These are phyloP conservation scores for Viola odorata DNA, from an alignment of 345 rosid genomes.

Conservation along the genomic window DNA sequence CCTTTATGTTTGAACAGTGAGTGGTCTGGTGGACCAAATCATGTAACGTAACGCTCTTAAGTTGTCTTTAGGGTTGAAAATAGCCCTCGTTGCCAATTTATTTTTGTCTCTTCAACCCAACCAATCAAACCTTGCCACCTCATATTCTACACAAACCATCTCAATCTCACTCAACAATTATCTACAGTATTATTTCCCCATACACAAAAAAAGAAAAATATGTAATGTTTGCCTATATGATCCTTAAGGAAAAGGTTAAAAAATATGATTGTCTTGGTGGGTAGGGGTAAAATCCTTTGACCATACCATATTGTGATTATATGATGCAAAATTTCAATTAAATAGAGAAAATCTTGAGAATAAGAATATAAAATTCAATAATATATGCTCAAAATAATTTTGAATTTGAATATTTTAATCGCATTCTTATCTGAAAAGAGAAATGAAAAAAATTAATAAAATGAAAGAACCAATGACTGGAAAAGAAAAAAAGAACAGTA, in stretches of 20 bases:
- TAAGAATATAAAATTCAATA: too few relatives aligned
- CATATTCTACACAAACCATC: conserved; percentile 6
- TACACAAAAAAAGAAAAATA: neutral
- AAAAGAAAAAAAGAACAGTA: too few relatives aligned
- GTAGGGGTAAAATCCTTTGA: too few relatives aligned
- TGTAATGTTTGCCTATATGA: neutral
- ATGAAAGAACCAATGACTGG: neutral
- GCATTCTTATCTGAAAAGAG: too few relatives aligned
- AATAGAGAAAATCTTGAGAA: too few relatives aligned
- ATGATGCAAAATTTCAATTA: too few relatives aligned
- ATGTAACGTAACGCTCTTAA: neutral
- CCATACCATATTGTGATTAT: too few relatives aligned
- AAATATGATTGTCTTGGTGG: too few relatives aligned
- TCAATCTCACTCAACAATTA: neutral
- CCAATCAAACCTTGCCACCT: conserved; percentile 31
- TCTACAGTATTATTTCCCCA: neutral
- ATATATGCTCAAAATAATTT: too few relatives aligned
- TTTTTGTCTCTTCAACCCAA: conserved; percentile 18
- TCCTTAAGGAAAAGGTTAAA: neutral
- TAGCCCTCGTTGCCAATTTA: conserved; percentile 15
- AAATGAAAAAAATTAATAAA: too few relatives aligned
- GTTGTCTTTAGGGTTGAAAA: conserved; percentile 4
- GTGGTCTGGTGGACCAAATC: neutral
- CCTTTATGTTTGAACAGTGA: neutral
- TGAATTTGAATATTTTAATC: too few relatives aligned